phyloP scores from a whole-genome alignment of 1,284 basidiomycete species.

The Trametes polyzona region DNA sequence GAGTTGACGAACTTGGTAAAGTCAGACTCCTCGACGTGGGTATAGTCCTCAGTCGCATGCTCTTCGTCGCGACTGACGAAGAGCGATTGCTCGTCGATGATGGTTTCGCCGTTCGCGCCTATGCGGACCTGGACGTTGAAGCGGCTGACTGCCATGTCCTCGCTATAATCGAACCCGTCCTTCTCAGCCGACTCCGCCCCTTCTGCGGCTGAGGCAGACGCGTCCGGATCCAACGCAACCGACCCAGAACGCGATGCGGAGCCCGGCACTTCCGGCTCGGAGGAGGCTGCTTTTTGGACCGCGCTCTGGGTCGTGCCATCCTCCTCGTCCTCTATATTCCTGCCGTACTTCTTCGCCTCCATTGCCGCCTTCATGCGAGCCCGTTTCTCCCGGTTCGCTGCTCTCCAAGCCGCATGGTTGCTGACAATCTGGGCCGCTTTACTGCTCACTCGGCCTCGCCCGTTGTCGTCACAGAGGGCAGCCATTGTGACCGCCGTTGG shows the following conservation, averaged over 20 bases:
- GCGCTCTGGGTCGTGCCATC: constrained; percentile 21
- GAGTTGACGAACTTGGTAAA: constrained; percentile 85
- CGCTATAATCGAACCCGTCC: constrained; percentile 68
- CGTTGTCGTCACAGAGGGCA: constrained; percentile 70
- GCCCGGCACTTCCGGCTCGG: constrained; percentile 10
- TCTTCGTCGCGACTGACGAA: constrained; percentile 71
- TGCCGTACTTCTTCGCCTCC: constrained; percentile 76
- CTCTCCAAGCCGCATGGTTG: constrained; percentile 73
- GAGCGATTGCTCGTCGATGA: constrained; percentile 81
- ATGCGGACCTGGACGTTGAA: constrained; percentile 82
- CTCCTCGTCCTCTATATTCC: constrained; percentile 52
- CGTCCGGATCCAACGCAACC: neutral
- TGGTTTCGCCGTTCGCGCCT: constrained; percentile 79
- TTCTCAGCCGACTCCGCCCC: constrained; percentile 18
- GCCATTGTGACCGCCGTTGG: constrained; percentile 81
- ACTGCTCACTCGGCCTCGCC: constrained; percentile 73
- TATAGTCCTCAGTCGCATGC: constrained; percentile 69
- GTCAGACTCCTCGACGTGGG: constrained; percentile 84
- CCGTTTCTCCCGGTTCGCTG: constrained; percentile 63
- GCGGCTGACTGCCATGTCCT: constrained; percentile 65
- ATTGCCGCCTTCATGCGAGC: constrained; percentile 59
- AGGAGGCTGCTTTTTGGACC: neutral
- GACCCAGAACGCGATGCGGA: constrained; percentile 13
- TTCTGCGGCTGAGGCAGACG: neutral
- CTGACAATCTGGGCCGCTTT: constrained; percentile 68